Base-by-base conservation (phyloP, 805 yeast genomes). In the Ogataea chonburiensis region DNA sequence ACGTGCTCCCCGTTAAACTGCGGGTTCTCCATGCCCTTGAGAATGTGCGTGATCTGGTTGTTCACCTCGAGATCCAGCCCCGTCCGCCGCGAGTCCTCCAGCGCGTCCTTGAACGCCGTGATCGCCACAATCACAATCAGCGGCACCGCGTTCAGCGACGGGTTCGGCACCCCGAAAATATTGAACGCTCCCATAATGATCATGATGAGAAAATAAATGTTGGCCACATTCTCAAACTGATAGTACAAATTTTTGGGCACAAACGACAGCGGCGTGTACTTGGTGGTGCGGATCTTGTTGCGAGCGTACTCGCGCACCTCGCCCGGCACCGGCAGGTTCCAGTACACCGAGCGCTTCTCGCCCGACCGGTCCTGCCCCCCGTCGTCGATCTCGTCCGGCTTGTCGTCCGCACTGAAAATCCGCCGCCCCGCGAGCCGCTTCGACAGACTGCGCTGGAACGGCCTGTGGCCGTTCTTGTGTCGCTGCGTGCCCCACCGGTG, bases 221-320 rank as follows among this genome's bases (percentile, higher is more conserved):
- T 91, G 28, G 98, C 98, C 45, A 89, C 76, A 59, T 89, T 91
- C 49, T 75, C 77, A 61, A 89, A 89, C 65, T 93, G 98, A 46
- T 75, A 71, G 29, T 64, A 60, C 31, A 91, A 60, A 62, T 91
- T 88, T 59, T 88, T 88, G 3, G 98, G 98, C 19, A 93, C 47
- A 55, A 91, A 91, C 7, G 87, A 69, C 29, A 93, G 56, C 5
- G 98, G 96, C 2, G 97, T 91, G 61, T 91, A 91, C 65, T 87
- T 91, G 3, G 98, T 87, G 0, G 98, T 88, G 66, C 97, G 78
- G 49, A 93, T 86, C 60, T 93, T 89, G 67, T 91, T 91, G 52
- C 96, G 73, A 8, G 94, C 79, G 55, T 84, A 91, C n/a, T 61
- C 56, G 14, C 76, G 32, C 57, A 70, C 61, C 23, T 73, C 72